phyloP scores from a whole-genome alignment of 1,139 yeast genomes.

The Saccharomyces hybrid region DNA sequence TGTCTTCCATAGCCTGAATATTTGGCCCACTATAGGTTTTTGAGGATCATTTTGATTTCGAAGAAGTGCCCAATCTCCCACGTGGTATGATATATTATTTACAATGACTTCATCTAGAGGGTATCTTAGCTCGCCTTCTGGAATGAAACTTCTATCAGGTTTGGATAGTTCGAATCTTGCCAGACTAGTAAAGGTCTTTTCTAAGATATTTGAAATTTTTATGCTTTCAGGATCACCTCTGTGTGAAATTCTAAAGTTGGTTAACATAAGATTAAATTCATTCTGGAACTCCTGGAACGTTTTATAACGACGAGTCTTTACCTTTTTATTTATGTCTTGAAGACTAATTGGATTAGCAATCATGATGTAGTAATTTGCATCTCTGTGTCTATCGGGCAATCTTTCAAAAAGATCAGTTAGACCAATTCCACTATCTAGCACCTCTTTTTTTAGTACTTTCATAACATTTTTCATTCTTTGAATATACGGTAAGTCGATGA shows the following conservation, averaged over 20 bases:
- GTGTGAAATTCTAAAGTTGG: slow-evolving; percentile 62
- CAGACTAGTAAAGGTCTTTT: slow-evolving; percentile 50
- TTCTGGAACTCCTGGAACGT: slow-evolving; percentile 66
- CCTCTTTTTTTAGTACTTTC: slow-evolving; percentile 70
- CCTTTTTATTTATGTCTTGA: slow-evolving; percentile 72
- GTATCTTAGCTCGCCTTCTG: slow-evolving; percentile 60
- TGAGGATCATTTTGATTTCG: slow-evolving; percentile 79
- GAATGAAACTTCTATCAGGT: slow-evolving; percentile 74
- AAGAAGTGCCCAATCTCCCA: slow-evolving; percentile 93
- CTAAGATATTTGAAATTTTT: slow-evolving; percentile 55
- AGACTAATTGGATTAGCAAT: slow-evolving; percentile 70
- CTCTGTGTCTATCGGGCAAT: slow-evolving; percentile 62
- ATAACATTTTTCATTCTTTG: slow-evolving; percentile 81
- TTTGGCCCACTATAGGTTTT: slow-evolving; percentile 89
- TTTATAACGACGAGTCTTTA: slow-evolving; percentile 76
- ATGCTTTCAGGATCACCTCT: slow-evolving; percentile 48
- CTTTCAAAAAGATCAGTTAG: slow-evolving; percentile 65
- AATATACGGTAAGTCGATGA: slow-evolving; percentile 90
- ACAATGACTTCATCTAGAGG: slow-evolving; percentile 72
- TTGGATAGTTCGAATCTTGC: slow-evolving; percentile 67
- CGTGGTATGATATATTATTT: slow-evolving; percentile 64
- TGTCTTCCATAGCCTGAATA: slow-evolving; percentile 81
- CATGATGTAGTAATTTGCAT: slow-evolving; percentile 59
- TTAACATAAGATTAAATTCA: slow-evolving; percentile 69
- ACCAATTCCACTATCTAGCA: slow-evolving; percentile 42